Evolutionary conservation across 257 asterid species (phyloP).

Genomic region (Solanum virginianum): DNA sequence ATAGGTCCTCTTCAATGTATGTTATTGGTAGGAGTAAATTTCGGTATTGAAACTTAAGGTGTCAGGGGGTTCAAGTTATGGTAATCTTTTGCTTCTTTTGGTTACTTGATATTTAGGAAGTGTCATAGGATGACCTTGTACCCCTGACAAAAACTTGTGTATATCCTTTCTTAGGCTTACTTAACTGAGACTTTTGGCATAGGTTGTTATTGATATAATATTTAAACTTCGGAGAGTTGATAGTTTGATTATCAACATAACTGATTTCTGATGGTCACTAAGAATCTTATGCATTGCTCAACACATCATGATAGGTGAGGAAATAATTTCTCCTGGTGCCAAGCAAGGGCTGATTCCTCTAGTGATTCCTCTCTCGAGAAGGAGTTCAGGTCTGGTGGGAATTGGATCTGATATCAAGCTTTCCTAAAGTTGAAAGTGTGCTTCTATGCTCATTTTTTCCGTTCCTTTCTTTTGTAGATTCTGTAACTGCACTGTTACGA

Average conservation of each 20-base stretch:
- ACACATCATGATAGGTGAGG: conserved; percentile 43
- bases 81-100: background rate
- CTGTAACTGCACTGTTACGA: conserved; percentile 73
- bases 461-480: conserved; percentile 37
- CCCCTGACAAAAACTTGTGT: background rate
- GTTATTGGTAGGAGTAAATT: background rate
- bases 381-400: conserved; percentile 37
- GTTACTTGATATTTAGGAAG: background rate
- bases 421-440: background rate
- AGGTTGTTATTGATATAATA: background rate
- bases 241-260: background rate
- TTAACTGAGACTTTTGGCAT: background rate
- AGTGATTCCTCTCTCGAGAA: conserved; percentile 70
- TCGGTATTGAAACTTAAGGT: background rate
- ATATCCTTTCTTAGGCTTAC: background rate
- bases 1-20: background rate
- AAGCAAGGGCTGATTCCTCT: conserved; percentile 89
- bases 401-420: background rate
- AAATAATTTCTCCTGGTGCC: conserved; percentile 77
- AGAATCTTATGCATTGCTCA: background rate
- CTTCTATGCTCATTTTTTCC: background rate
- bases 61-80: background rate
- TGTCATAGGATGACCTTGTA: background rate
- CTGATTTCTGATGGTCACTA: background rate
- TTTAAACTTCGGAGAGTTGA: background rate